Base-by-base conservation (phyloP, 1,284 basidiomycete genomes). In the Rhodotorula sp. region DNA sequence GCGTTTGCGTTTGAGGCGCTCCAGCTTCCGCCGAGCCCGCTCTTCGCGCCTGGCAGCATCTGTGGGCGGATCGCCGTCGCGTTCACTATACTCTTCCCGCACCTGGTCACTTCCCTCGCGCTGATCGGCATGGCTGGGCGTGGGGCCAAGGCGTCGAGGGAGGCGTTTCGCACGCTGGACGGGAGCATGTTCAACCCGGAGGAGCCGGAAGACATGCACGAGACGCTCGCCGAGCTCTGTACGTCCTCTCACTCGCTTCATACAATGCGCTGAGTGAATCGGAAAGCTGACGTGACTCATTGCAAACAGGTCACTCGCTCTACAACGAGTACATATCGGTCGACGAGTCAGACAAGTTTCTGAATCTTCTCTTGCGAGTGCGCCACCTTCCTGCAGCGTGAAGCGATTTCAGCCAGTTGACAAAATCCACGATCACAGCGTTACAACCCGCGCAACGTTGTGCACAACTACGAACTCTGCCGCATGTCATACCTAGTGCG, bases 1-100 rank as follows among this genome's bases (percentile, higher is more conserved):
- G 69, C 69, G 5, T 67, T 67, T 45, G 65, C 65, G 25, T 61
- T 67, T 42, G 61, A 71, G 46, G 69, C 69, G 9, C 61, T 71
- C 7, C 45, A 55, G 27, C 44, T 71, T 3, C 61, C 65, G 21
- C 69, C 65, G 3, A n/a, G 45, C 4, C 56, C 52, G 1, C 10
- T 71, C 9, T 71, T 59, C 23, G 69, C 65, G 10, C 64, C 69
- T 13, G 61, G 64, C 41, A 60, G 41, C 7, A 67, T 66, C 25
- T 52, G 55, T 46, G 48, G 55, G 42, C 61, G 61, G 7, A 63
- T 67, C 56, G 65, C 65, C 13, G 25, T 71, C 65, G 65, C 66
- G 7, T 61, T 71, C 49, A 41, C 69, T 19, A 41, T 57, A 25
- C 41, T 71, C 4, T 71, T 71, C 50, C 69, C 69, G 14, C 44